Conservation (phyloP, 768 basidiomycete species). For the Rhodosporidiobolus sp. region DNA sequence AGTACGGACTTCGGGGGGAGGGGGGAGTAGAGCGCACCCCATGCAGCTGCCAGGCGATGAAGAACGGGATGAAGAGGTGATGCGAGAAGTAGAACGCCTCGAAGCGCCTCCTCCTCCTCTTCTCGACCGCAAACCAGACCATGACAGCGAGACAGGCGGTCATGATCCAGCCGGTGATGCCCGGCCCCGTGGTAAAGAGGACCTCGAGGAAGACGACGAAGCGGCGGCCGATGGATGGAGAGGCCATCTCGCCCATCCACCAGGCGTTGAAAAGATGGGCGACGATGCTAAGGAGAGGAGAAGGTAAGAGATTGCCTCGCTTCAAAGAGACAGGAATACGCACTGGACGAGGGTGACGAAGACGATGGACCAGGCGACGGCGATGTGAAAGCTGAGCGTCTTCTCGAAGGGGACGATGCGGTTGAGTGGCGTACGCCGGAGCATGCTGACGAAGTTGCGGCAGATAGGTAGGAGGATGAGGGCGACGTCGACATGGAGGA, state of each 20-base stretch:
- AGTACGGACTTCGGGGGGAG: no score
- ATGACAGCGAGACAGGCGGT: slow-evolving; percentile 67
- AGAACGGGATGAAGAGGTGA: slow-evolving; percentile 75
- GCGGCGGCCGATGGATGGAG: slow-evolving; percentile 58
- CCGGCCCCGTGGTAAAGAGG: slow-evolving; percentile 66
- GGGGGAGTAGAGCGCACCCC: slow-evolving; percentile 12
- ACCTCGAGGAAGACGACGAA: slow-evolving; percentile 68
- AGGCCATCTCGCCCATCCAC: slow-evolving; percentile 53
- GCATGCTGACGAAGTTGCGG: slow-evolving; percentile 85
- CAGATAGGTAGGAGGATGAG: slow-evolving; percentile 94
- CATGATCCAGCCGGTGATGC: slow-evolving; percentile 46
- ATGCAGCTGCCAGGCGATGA: slow-evolving; percentile 74
- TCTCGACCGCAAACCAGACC: slow-evolving; percentile 82
- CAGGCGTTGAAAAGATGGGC: slow-evolving; percentile 65
- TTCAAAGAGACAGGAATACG: slow-evolving; percentile 29
- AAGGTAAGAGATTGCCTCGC: neutral
- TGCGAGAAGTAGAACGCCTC: slow-evolving; percentile 69
- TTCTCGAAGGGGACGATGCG: slow-evolving; percentile 88
- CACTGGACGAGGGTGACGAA: slow-evolving; percentile 72
- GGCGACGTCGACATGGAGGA: slow-evolving; percentile 84
- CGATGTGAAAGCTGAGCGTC: slow-evolving; percentile 85
- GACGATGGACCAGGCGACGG: slow-evolving; percentile 86
- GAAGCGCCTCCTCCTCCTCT: slow-evolving; percentile 57
- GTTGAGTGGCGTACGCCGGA: slow-evolving; percentile 81
- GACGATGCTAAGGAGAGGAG: neutral